phyloP scores from a whole-genome alignment of 2,329 filamentous ascomycete species.

The Sporothrix humicola region DNA sequence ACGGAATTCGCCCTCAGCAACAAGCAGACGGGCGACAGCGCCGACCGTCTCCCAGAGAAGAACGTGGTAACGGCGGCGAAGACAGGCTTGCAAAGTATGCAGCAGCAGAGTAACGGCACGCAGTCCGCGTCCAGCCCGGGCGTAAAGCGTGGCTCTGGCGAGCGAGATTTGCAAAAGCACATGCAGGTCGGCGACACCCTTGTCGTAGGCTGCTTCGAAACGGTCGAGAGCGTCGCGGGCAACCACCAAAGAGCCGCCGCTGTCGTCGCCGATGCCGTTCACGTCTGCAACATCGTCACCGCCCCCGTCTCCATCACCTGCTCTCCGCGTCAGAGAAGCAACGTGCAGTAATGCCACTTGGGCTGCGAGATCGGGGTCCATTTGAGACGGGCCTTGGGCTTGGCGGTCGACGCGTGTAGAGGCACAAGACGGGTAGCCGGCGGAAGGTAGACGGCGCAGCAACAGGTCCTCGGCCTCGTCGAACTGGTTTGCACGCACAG shows the following conservation, averaged over 20 bases:
- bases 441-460: constrained; percentile 33
- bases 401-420: background rate
- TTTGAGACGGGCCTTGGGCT: constrained; percentile 46
- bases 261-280: background rate
- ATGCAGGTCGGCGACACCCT: constrained; percentile 56
- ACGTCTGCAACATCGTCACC: background rate
- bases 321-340: constrained; percentile 56
- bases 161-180: constrained; percentile 67
- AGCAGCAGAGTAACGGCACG: constrained; percentile 78
- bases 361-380: constrained; percentile 60
- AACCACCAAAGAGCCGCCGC: constrained; percentile 24
- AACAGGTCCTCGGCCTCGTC: constrained; percentile 37
- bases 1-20: constrained; percentile 71
- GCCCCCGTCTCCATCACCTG: constrained; percentile 41
- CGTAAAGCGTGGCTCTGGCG: constrained; percentile 73
- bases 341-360: constrained; percentile 59
- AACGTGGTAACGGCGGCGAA: constrained; percentile 70
- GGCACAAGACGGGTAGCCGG: constrained; percentile 33
- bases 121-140: constrained; percentile 70
- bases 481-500: constrained; percentile 33
- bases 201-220: constrained; percentile 37
- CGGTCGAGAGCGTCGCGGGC: constrained; percentile 51
- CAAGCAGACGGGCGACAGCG: constrained; percentile 70
- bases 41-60: constrained; percentile 75
- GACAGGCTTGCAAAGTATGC: constrained; percentile 74